Conservation (phyloP, 257 asterid species). For the Thymus mandschuricus region DNA sequence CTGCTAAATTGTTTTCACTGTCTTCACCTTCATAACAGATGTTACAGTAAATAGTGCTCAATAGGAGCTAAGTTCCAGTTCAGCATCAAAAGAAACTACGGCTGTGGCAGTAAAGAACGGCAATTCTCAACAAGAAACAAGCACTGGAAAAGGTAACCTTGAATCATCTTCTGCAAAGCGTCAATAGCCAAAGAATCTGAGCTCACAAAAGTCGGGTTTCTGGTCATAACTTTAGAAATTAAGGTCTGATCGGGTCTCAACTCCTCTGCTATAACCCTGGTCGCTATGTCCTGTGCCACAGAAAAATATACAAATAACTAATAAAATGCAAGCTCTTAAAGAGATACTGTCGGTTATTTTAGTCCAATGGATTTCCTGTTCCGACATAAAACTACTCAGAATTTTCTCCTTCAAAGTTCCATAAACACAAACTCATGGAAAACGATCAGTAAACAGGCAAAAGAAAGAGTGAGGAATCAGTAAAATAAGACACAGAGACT, state of each 20-base stretch:
- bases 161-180: conserved; percentile 99
- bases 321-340: conserved; percentile 1
- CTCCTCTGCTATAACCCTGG: conserved; percentile 97
- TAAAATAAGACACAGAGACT: neutral
- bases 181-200: conserved; percentile 93
- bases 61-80: conserved; percentile 1
- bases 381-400: neutral
- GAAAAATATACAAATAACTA: conserved; percentile 12
- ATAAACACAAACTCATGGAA: conserved; percentile 11
- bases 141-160: conserved; percentile 58
- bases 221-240: conserved; percentile 90
- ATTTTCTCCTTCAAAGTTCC: conserved; percentile 14
- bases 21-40: neutral
- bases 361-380: conserved; percentile 2
- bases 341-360: neutral
- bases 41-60: neutral
- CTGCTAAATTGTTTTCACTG: neutral
- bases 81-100: neutral
- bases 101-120: conserved; percentile 12
- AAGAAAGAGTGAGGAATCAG: conserved; percentile 14
- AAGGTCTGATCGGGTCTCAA: conserved; percentile 90
- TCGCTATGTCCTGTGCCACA: conserved; percentile 73
- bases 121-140: conserved; percentile 18
- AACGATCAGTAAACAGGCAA: conserved; percentile 4
- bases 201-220: conserved; percentile 90